Evolutionary conservation across 1,139 yeast species (phyloP), one percentile per base, ranked within the genome.

Genomic region (Geotrichum candidum): DNA sequence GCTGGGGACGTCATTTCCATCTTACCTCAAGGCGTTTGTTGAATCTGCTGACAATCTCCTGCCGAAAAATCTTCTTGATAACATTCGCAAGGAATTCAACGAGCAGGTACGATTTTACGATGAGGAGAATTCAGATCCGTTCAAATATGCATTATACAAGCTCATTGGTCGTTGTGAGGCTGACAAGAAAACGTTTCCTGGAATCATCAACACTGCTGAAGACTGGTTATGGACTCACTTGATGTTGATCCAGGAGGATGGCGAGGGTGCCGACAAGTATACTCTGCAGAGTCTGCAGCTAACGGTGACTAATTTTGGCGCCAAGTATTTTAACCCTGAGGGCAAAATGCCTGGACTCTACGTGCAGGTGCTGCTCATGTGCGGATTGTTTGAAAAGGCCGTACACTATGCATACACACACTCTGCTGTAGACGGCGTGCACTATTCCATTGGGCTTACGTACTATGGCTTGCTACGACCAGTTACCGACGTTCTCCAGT

Each of bases 211-310:
- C 55, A 89, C 96, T 64, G 84, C 92, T 60, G 99, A 94, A 73
- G 99, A 94, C 74, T 94, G 99, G 99, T 75, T 92, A 61, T 94
- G 99, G 99, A 84, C 88, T 72, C 97, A 94, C 74, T 80, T 94
- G 63, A 82, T 86, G 70, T 79, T 92, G 45, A 84, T 88, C 18
- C 84, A 86, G 64, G 95, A 88, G 68, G 63, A 73, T 11, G 73
- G 78, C 29, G 82, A 87, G 56, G 78, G 84, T 11, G 87, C 84
- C 72, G 97, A 90, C 68, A 82, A 83, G 66, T 94, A 90, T 73
- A 81, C 87, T 0, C 78, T 94, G 66, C 75, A 74, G 48, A 96
- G 91, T 70, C 81, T 95, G 68, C 97, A 90, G 74, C 11, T 35
- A 7, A 83, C 82, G 63, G 81, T 94, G 15, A 72, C 87, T 41